Base-by-base conservation (phyloP, 495 filamentous ascomycete genomes). In the Penicillium paxilli region DNA sequence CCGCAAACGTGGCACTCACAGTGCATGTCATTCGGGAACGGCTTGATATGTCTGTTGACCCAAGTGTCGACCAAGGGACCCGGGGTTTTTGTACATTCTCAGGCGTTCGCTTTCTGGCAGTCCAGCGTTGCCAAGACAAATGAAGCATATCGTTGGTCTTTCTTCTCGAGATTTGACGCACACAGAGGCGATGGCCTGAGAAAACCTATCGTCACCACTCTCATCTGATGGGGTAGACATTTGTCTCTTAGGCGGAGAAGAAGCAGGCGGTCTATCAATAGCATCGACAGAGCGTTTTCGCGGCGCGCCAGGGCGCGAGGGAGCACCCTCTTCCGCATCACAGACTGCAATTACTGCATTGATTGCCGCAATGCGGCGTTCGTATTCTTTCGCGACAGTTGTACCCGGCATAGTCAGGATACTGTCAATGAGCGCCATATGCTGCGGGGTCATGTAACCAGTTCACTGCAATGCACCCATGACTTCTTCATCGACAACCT, bases 311-410 rank as follows among this genome's bases (percentile, higher is more conserved):
- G 44, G 40, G 24, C 44, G 52, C 50, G 55, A 60, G 42, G 59
- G 54, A 20, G 51, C 45, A 16, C 60, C 62, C 44, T 70, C 59
- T 64, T 61, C 57, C 53, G 51, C 54, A 65, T 62, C 66, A 63
- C 52, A 72, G 32, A 66, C 62, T 24, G 52, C 53, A 52, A 56
- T 66, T 30, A 68, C 63, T 40, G 55, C 53, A 59, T 72, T 59
- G 28, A 70, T 66, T 19, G 53, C 58, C 32, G 25, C 22, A 50
- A 68, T 70, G 35, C 57, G 41, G 22, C 59, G 52, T 56, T 62
- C 41, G 44, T 59, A 58, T 46, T 71, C 66, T 51, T 46, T 44
- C 44, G 63, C 44, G 17, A 64, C 7, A 4, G 58, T 45, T 26
- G 52, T 48, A 47, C 55, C 62, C 2, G 57, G 62, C 41, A 64